These are phyloP conservation scores for Aspergillus aculeatinus DNA, from an alignment of 2,329 filamentous ascomycete species.

Conservation along the genomic window DNA sequence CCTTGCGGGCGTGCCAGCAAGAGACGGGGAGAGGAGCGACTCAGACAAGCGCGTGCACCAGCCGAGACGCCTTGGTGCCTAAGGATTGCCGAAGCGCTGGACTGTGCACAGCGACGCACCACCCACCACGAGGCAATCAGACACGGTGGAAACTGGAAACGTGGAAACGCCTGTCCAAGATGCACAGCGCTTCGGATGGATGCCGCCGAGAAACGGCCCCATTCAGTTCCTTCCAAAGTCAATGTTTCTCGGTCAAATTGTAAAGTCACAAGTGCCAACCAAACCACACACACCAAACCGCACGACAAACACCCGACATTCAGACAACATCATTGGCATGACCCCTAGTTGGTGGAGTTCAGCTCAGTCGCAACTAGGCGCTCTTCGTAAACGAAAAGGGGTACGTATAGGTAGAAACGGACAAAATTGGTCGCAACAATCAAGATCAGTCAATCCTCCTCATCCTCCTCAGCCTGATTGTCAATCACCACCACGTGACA, in stretches of 20 bases:
- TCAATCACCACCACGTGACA: background rate
- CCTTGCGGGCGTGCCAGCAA: no score
- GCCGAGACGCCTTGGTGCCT: background rate
- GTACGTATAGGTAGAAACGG: background rate
- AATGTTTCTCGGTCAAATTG: constrained; percentile 1
- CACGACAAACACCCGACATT: no score
- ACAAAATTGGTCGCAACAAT: constrained; percentile 7
- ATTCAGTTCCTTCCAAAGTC: constrained; percentile 3
- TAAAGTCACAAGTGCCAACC: background rate
- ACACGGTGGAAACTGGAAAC: constrained; percentile 6
- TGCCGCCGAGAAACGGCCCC: constrained; percentile 22
- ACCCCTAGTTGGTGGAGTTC: no score
- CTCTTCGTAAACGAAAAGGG: background rate
- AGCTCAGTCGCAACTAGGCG: background rate
- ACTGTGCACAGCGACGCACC: constrained; percentile 8
- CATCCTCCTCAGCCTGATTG: background rate
- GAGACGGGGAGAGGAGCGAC: no score
- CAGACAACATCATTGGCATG: no score
- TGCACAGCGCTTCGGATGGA: constrained; percentile 15
- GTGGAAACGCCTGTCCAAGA: constrained; percentile 11
- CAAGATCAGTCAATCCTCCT: background rate
- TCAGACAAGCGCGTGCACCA: no score
- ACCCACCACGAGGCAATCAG: constrained; percentile 11
- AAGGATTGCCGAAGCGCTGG: constrained; percentile 9
- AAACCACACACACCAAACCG: no score